These are phyloP conservation scores for Beauveria scarabaeidicola DNA, from an alignment of 2,329 filamentous ascomycete genomes.

Conservation along the genomic window DNA sequence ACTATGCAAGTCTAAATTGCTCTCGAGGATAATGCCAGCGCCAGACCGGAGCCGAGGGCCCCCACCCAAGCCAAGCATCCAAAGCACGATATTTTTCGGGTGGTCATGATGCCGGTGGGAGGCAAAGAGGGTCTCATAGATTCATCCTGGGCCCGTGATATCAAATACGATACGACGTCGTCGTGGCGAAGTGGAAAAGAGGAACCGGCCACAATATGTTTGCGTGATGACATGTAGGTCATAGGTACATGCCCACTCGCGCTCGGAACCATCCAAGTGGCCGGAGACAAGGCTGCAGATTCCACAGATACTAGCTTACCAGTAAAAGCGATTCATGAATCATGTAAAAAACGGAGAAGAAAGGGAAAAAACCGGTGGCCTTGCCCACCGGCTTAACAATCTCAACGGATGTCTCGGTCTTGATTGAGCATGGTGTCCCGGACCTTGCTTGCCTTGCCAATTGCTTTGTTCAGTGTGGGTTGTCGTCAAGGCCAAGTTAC, in stretches of 20 bases:
- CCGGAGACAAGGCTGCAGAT: too few species aligned
- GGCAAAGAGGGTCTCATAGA: not conserved
- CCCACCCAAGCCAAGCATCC: not conserved
- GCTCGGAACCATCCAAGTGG: not conserved
- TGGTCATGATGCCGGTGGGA: not conserved
- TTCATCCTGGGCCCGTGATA: not conserved
- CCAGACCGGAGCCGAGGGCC: not conserved
- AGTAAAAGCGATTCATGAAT: too few species aligned
- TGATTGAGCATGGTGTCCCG: too few species aligned
- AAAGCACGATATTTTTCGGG: not conserved
- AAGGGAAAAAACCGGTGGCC: too few species aligned
- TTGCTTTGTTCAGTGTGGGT: too few species aligned
- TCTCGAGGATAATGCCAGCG: not conserved
- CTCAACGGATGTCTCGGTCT: too few species aligned
- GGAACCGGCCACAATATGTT: not conserved
- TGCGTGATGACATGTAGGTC: not conserved
- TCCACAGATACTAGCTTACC: too few species aligned
- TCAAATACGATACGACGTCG: slow-evolving; percentile 1
- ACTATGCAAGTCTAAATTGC: not conserved
- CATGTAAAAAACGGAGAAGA: too few species aligned
- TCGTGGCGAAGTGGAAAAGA: not conserved
- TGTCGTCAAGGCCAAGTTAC: too few species aligned
- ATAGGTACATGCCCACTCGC: not conserved
- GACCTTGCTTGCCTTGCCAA: too few species aligned
- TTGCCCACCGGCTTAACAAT: too few species aligned